Percentiles rank a stretch among this genome's conserved stretches.
Conservation (phyloP, 768 basidiomycete genomes). For the Trametes meyenii region DNA sequence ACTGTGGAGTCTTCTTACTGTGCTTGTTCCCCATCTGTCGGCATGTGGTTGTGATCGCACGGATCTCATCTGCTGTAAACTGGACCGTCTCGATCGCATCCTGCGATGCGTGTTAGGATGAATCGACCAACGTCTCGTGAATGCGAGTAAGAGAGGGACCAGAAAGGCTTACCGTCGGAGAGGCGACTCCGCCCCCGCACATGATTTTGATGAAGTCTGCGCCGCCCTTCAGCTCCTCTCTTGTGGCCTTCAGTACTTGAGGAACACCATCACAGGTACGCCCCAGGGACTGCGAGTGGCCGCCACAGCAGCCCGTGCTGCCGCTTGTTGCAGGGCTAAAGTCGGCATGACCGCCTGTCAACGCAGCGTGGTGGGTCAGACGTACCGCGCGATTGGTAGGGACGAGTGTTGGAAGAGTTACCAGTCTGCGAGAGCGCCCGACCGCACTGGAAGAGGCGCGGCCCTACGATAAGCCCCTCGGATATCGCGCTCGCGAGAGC, state of each 20-base stretch:
- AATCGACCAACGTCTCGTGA: background rate
- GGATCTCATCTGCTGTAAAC: constrained; percentile 46
- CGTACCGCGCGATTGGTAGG: background rate
- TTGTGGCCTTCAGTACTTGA: constrained; percentile 38
- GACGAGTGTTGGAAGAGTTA: background rate
- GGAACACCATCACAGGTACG: constrained; percentile 44
- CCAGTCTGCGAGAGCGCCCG: constrained; percentile 44
- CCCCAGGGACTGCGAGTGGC: constrained; percentile 34
- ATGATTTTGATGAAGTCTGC: constrained; percentile 48
- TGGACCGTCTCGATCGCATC: constrained; percentile 47
- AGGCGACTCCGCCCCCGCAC: constrained; percentile 46
- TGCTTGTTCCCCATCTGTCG: constrained; percentile 44
- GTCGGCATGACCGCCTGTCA: constrained; percentile 43
- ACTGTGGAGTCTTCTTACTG: constrained; percentile 30
- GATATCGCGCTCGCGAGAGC: constrained; percentile 41
- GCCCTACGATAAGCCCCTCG: constrained; percentile 42
- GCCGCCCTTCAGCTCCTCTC: constrained; percentile 43
- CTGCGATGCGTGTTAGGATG: background rate
- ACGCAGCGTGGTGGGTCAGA: background rate
- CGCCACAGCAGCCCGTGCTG: constrained; percentile 40
- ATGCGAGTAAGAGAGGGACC: too few species aligned
- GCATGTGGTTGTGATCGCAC: constrained; percentile 45
- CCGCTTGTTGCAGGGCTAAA: constrained; percentile 24
- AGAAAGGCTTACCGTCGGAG: constrained; percentile 36
- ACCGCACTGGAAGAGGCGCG: constrained; percentile 43